Evolutionary conservation across 2,329 filamentous ascomycete genomes (phyloP).

Genomic region (Talaromyces islandicus): DNA sequence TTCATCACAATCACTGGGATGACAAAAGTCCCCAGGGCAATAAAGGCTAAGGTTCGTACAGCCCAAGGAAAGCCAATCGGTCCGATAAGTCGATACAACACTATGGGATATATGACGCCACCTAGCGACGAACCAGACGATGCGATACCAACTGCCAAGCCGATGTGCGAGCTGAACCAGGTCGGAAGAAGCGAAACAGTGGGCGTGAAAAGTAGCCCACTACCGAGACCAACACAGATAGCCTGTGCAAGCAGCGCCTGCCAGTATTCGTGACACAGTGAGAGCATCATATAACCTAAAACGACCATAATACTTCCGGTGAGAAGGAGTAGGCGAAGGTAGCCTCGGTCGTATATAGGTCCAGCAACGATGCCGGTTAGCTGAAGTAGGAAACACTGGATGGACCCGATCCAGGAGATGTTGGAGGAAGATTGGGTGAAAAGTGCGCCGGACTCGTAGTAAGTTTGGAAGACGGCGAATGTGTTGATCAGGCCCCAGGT

Average conservation of each 20-base stretch:
- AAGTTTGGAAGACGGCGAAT: slow-evolving; percentile 46
- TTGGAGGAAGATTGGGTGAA: slow-evolving; percentile 30
- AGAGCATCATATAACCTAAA: slow-evolving; percentile 12
- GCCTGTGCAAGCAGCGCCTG: slow-evolving; percentile 47
- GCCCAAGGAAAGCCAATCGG: slow-evolving; percentile 53
- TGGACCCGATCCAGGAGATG: slow-evolving; percentile 46
- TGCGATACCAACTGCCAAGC: slow-evolving; percentile 55
- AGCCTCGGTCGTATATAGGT: slow-evolving; percentile 44
- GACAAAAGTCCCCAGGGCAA: slow-evolving; percentile 45
- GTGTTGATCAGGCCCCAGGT: slow-evolving; percentile 38
- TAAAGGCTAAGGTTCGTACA: slow-evolving; percentile 59
- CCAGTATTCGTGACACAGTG: slow-evolving; percentile 22
- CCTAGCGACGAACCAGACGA: slow-evolving; percentile 55
- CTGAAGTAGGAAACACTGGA: slow-evolving; percentile 46
- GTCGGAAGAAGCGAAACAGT: slow-evolving; percentile 60
- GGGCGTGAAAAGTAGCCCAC: slow-evolving; percentile 60
- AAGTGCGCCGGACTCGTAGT: slow-evolving; percentile 38
- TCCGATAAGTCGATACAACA: slow-evolving; percentile 37
- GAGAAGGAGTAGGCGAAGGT: slow-evolving; percentile 36
- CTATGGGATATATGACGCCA: slow-evolving; percentile 51
- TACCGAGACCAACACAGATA: slow-evolving; percentile 48
- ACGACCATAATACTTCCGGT: slow-evolving; percentile 37
- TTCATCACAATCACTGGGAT: slow-evolving; percentile 39
- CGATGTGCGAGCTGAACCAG: slow-evolving; percentile 55
- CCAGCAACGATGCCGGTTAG: slow-evolving; percentile 44